Percentiles rank a stretch among this genome's conserved stretches.
These are phyloP conservation scores for Penicillium sp. DNA, from an alignment of 2,329 filamentous ascomycete species.

Conservation along the genomic window DNA sequence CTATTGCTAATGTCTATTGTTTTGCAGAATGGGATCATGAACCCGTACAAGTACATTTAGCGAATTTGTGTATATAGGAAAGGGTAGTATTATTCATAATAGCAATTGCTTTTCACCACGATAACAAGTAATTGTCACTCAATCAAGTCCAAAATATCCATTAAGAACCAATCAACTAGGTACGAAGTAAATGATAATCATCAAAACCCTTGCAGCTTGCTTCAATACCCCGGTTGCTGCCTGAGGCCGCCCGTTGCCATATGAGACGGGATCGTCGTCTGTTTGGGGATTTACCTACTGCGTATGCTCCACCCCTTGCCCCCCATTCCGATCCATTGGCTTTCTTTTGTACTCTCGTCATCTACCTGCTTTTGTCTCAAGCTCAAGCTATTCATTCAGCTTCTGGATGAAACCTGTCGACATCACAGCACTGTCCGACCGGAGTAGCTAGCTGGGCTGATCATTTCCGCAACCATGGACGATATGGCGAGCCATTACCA, in stretches of 20 bases:
- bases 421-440: conserved; percentile 18
- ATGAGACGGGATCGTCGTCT: conserved; percentile 17
- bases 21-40: conserved; percentile 89
- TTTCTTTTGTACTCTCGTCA: conserved; percentile 6
- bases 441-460: conserved; percentile 18
- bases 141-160: not conserved
- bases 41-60: conserved; percentile 91
- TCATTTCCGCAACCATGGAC: conserved; percentile 36
- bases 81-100: not conserved
- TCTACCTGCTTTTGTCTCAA: not conserved
- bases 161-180: not conserved
- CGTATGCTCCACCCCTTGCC: conserved; percentile 24
- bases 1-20: conserved; percentile 19
- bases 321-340: conserved; percentile 5
- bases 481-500: conserved; percentile 81
- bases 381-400: conserved; percentile 10
- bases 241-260: conserved; percentile 19
- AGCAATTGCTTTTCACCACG: not conserved
- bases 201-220: conserved; percentile 20
- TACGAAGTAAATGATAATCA: not conserved
- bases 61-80: conserved; percentile 1
- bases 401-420: conserved; percentile 13
- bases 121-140: not conserved
- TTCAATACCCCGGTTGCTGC: conserved; percentile 12
- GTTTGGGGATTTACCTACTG: conserved; percentile 18